Evolutionary conservation across 441 rosid species (phyloP), one percentile per base, ranked within the genome.

Genomic region (Pelargonium fulgidum): DNA sequence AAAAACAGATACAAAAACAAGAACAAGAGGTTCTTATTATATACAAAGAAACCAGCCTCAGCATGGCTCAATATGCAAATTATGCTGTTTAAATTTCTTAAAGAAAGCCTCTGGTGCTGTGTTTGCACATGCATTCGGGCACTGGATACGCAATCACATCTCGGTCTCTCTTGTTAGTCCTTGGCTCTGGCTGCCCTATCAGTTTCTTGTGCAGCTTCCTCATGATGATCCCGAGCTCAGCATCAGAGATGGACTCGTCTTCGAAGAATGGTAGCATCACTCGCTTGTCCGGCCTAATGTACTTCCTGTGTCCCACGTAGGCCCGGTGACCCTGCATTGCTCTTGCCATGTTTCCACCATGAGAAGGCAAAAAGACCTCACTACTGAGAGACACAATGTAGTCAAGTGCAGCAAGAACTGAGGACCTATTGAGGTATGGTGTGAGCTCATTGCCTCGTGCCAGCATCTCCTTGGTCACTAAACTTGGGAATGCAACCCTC

Each of bases 311-410:
- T 50, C 95, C 97, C 26, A 78, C 83, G 42, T 86, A 91, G 56
- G 91, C 87, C 33, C 91, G 85, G 75, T 89, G 87, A 3, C 97
- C 97, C 91, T 82, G 88, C 87, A 91, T 80, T 44, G 88, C 76
- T 68, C 87, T 75, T 7, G 78, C 96, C 90, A 92, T 88, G 82
- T 92, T 92, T 75, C 98, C 96, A 0, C 96, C 96, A 67, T 90
- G 89, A 11, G 94, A 90, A 39, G 93, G 91, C 66, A 88, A 62
- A 48, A 90, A 92, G 7, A 92, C 87, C 69, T 90, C 82, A 67
- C 96, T 86, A 83, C 83, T 84, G 10, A 87, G 75, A 22, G 93
- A 84, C 39, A 92, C 84, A 7, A 90, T 84, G 72, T 83, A 92
- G 76, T 92, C 96, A 13, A 92, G 72, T 12, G 95, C 98, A 54